A percentile compares a stretch with the other conserved stretches of the same genome.
Evolutionary conservation across 2,329 filamentous ascomycete genomes (phyloP).

Genomic region (Cytospora piceicola): DNA sequence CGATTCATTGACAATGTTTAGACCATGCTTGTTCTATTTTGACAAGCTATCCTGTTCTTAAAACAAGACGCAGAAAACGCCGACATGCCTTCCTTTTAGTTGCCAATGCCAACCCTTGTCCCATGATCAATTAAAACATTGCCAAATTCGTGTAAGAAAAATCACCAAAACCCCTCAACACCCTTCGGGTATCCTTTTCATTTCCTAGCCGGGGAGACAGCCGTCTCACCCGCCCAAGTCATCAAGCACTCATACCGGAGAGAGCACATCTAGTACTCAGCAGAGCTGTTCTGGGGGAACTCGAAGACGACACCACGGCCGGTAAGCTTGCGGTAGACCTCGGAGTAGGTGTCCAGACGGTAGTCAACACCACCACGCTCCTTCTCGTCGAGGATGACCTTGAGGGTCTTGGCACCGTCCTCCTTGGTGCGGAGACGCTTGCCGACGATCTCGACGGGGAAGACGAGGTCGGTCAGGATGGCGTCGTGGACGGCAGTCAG

Average conservation of each 20-base stretch:
- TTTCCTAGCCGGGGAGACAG: background rate
- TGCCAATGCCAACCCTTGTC: conserved; percentile 28
- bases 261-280: conserved; percentile 73
- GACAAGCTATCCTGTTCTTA: conserved; percentile 28
- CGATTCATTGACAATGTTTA: conserved; percentile 29
- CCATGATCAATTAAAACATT: conserved; percentile 29
- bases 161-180: conserved; percentile 15
- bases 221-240: conserved; percentile 3
- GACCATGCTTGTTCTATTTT: conserved; percentile 31
- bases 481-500: conserved; percentile 98
- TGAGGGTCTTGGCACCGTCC: conserved; percentile 97
- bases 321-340: conserved; percentile 98
- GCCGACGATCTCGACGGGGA: conserved; percentile 99
- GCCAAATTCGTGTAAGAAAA: conserved; percentile 5
- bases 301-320: conserved; percentile 97
- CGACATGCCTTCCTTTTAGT: conserved; percentile 22
- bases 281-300: conserved; percentile 83
- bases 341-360: conserved; percentile 98
- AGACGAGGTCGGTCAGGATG: conserved; percentile 97
- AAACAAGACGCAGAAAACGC: conserved; percentile 28
- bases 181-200: conserved; percentile 25
- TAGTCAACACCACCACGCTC: conserved; percentile 99
- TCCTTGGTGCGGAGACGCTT: conserved; percentile 99
- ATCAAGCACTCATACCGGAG: conserved; percentile 5
- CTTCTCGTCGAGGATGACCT: conserved; percentile 99